A percentile compares a stretch with the other conserved stretches of the same genome.
Conservation (phyloP, 1,139 yeast species). For the Saccharomyces uvarum region DNA sequence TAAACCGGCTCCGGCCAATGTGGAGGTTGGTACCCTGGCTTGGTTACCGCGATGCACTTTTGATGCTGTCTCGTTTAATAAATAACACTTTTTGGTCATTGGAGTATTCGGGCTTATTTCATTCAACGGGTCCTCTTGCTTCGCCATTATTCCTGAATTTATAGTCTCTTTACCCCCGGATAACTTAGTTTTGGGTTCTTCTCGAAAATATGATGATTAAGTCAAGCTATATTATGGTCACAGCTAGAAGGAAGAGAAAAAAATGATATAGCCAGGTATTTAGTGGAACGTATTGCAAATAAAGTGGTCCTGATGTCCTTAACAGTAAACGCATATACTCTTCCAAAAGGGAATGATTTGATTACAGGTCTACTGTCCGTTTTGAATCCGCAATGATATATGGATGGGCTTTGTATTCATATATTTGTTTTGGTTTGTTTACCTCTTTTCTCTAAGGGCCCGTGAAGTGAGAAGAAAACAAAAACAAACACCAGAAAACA, state of each 20-base stretch:
- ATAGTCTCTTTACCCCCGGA: background rate
- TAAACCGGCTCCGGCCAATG: background rate
- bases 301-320: background rate
- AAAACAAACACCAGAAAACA: background rate
- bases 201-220: background rate
- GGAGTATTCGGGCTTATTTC: constrained; percentile 23
- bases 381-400: background rate
- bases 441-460: background rate
- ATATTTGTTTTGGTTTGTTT: background rate
- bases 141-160: constrained; percentile 12
- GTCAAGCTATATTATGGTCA: background rate
- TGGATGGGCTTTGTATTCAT: constrained; percentile 1
- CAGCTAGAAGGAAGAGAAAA: background rate
- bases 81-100: background rate
- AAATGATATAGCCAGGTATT: background rate
- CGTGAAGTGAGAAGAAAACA: background rate
- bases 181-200: background rate
- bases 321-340: background rate
- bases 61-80: background rate
- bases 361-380: background rate
- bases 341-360: background rate
- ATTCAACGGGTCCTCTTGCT: constrained; percentile 19
- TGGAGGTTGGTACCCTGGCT: background rate
- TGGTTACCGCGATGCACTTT: constrained; percentile 1
- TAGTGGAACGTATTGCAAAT: background rate